phyloP scores from a whole-genome alignment of 108 stramenopile species.

The Skeletonema costatum region DNA sequence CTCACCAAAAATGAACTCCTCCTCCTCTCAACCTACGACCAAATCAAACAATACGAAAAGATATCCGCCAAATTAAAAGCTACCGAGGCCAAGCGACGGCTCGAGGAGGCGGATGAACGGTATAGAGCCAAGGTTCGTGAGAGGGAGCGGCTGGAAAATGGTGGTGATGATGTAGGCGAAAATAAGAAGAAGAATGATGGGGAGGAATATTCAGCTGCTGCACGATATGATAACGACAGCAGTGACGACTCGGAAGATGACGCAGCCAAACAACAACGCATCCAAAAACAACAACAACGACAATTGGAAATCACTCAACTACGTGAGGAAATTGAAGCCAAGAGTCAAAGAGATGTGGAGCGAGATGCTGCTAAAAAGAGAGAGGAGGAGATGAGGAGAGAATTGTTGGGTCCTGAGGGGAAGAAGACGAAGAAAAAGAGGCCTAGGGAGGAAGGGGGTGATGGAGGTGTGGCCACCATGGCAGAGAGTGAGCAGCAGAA shows the following conservation, averaged over 20 bases:
- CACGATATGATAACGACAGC: background rate
- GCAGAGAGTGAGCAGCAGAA: conserved; percentile 11
- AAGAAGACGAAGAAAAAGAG: conserved; percentile 20
- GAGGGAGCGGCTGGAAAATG: conserved; percentile 11
- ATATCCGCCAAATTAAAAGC: conserved; percentile 69
- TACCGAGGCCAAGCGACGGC: conserved; percentile 68
- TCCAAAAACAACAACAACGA: conserved; percentile 37
- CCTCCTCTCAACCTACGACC: conserved; percentile 74
- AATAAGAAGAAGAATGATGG: background rate
- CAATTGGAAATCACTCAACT: conserved; percentile 56
- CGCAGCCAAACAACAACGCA: background rate
- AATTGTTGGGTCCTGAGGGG: conserved; percentile 49
- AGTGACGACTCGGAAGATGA: conserved; percentile 17
- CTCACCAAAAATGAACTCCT: conserved; percentile 65
- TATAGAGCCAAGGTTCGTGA: conserved; percentile 53
- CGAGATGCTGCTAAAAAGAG: background rate
- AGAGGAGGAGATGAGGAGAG: conserved; percentile 36
- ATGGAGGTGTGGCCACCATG: background rate
- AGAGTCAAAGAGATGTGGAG: conserved; percentile 8
- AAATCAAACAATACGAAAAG: conserved; percentile 64
- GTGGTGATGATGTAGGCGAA: background rate
- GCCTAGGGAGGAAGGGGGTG: conserved; percentile 12
- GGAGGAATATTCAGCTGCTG: background rate
- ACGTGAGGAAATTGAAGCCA: conserved; percentile 51
- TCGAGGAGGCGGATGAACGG: conserved; percentile 64